Conservation (phyloP, 148 eudicot genomes). For the Chenopodium formosanum region DNA sequence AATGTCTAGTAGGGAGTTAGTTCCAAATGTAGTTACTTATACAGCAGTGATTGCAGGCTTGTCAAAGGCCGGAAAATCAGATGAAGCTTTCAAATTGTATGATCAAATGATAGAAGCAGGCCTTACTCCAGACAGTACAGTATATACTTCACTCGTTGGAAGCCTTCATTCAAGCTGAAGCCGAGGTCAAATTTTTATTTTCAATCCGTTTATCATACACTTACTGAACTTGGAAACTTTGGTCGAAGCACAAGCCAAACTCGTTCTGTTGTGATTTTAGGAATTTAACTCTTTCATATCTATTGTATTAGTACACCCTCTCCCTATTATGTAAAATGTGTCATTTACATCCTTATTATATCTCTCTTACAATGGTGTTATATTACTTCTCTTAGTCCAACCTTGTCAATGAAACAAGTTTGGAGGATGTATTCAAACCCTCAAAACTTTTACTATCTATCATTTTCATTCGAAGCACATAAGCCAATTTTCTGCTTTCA, state of each 20-base stretch:
- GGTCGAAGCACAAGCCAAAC: not conserved
- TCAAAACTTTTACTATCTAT: not conserved
- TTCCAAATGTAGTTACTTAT: constrained; percentile 58
- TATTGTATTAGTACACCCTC: not conserved
- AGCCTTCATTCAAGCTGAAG: constrained; percentile 57
- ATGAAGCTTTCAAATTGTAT: constrained; percentile 76
- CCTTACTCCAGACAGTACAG: constrained; percentile 56
- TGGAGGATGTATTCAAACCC: not conserved
- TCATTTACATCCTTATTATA: not conserved
- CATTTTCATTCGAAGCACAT: too few relatives aligned
- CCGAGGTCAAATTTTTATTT: not conserved
- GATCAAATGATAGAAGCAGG: constrained; percentile 81
- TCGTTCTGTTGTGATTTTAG: not conserved
- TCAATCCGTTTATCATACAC: too few relatives aligned
- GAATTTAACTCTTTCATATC: not conserved
- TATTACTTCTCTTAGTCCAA: not conserved
- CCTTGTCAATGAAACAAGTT: not conserved
- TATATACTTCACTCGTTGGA: constrained; percentile 66
- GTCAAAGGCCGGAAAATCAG: constrained; percentile 70
- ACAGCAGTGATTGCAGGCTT: constrained; percentile 67
- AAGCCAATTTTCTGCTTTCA: not conserved
- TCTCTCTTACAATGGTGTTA: not conserved
- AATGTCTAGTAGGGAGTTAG: constrained; percentile 48
- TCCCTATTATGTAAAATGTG: not conserved
- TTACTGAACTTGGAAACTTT: not conserved